Percentiles rank a stretch among this genome's conserved stretches.
Evolutionary conservation across 2,329 filamentous ascomycete species (phyloP).

Genomic region (Pseudomassariella vexata): DNA sequence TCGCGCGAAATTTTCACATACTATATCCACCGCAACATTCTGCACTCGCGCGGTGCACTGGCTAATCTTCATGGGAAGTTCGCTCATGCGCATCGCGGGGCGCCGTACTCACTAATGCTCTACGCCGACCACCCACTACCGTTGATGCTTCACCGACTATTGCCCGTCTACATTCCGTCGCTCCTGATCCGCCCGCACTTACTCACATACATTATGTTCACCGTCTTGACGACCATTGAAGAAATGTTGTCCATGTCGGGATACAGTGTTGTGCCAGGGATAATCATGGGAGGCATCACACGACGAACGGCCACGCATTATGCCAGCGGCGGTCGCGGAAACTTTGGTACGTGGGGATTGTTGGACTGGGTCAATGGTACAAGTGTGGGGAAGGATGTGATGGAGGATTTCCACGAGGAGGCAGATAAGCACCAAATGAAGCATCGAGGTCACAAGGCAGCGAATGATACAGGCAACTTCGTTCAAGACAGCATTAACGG

Average conservation of each 20-base stretch:
- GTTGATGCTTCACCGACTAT: constrained; percentile 55
- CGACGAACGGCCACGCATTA: constrained; percentile 47
- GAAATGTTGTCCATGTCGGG: constrained; percentile 64
- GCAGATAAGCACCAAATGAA: constrained; percentile 48
- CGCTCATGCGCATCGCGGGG: constrained; percentile 46
- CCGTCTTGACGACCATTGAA: constrained; percentile 57
- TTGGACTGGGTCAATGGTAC: constrained; percentile 58
- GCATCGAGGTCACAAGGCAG: constrained; percentile 28
- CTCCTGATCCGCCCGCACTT: constrained; percentile 63
- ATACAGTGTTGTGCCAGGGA: constrained; percentile 53
- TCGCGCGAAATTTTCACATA: constrained; percentile 61
- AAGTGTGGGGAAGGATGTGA: constrained; percentile 43
- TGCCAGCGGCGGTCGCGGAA: constrained; percentile 47
- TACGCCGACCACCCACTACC: constrained; percentile 64
- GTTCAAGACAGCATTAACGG: constrained; percentile 28
- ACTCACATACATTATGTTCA: constrained; percentile 64
- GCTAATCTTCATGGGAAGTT: constrained; percentile 36
- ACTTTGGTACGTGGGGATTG: constrained; percentile 57
- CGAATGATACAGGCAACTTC: constrained; percentile 23
- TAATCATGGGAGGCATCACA: constrained; percentile 46
- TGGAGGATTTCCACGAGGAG: constrained; percentile 49
- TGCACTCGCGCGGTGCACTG: constrained; percentile 48
- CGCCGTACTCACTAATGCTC: constrained; percentile 56
- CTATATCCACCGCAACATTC: constrained; percentile 63
- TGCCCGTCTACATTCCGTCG: constrained; percentile 62